Percentiles rank a stretch among this genome's conserved stretches.
phyloP scores from a whole-genome alignment of 2,329 filamentous ascomycete genomes.

The Cladophialophora bantiana region DNA sequence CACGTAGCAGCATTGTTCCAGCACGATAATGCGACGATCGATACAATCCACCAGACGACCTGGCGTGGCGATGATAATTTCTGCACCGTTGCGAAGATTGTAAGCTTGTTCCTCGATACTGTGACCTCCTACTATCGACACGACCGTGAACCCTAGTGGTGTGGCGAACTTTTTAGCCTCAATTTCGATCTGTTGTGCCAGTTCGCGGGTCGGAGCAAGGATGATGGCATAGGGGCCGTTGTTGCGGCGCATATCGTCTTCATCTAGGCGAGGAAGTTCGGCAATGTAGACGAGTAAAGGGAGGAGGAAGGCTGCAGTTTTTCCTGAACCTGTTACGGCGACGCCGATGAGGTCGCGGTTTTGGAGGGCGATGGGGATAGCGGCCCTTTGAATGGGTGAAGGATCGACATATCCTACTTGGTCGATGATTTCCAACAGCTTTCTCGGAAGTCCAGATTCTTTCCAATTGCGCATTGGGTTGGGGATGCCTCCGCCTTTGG shows the following conservation, averaged over 20 bases:
- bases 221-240: constrained; percentile 98
- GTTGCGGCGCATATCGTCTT: constrained; percentile 82
- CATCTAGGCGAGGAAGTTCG: constrained; percentile 82
- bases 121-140: constrained; percentile 98
- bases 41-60: constrained; percentile 97
- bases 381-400: constrained; percentile 88
- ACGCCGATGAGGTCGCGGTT: constrained; percentile 97
- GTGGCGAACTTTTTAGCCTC: constrained; percentile 92
- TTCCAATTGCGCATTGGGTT: constrained; percentile 96
- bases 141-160: constrained; percentile 90
- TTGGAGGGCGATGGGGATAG: constrained; percentile 92
- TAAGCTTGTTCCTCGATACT: constrained; percentile 92
- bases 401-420: constrained; percentile 91
- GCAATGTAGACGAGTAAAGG: constrained; percentile 94
- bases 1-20: constrained; percentile 96
- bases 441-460: constrained; percentile 80
- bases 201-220: constrained; percentile 91
- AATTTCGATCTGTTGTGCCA: constrained; percentile 95
- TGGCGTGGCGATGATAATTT: constrained; percentile 98
- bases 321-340: constrained; percentile 96
- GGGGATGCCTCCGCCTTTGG: constrained; percentile 88
- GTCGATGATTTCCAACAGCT: constrained; percentile 80
- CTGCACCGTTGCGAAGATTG: constrained; percentile 86
- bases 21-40: constrained; percentile 86
- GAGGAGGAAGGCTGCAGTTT: constrained; percentile 93